Evolutionary conservation across 352 stramenopile species (phyloP), one percentile per base, ranked within the genome.

Genomic region (Globisporangium yorkense): DNA sequence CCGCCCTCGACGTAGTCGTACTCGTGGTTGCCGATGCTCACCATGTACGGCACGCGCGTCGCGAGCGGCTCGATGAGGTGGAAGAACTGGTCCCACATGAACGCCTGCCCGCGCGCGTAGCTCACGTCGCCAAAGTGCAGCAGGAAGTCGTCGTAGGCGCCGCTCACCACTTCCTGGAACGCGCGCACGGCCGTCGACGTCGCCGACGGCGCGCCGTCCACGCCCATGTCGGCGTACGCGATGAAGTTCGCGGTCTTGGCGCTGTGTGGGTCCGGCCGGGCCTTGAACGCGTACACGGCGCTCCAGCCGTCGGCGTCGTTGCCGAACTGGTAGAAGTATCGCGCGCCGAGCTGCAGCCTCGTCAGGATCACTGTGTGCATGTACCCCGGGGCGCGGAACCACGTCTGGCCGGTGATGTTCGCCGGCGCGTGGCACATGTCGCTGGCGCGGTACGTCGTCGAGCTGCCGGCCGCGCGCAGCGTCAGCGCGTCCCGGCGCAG

Each of bases 51-150:
- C 1, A 94, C 61, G n/a, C 64, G 54, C 6, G 73, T 64, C 1
- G 83, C 70, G 52, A 89, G 72, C 0, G 81, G 68, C 57, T 89
- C 35, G 41, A 94, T 78, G 62, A 94, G 72, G n/a, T 74, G 46
- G 24, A 77, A 65, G 54, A 81, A 84, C 61, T 84, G 70, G 43
- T 94, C 84, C 87, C 87, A 96, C 10, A 41, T 16, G 37, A 18
- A 41, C 37, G 37, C 12, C 35, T 40, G 35, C 8, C 35, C 54
- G 20, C 54, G 54, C 31, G 54, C 54, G 46, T 60, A 60, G 54
- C 56, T 62, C 33, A 62, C 41, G 10, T 62, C 56, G 1, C 56
- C 56, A 43, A 62, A 54, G 21, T 62, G 56, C 24, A 62, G 56
- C 47, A 62, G n/a, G 24, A 62, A 62, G 27, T 21, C 37, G 57